Evolutionary conservation across 164 flowering plant genomes (phyloP), one percentile per base, ranked within the genome.

Genomic region (Berberis thunbergii): DNA sequence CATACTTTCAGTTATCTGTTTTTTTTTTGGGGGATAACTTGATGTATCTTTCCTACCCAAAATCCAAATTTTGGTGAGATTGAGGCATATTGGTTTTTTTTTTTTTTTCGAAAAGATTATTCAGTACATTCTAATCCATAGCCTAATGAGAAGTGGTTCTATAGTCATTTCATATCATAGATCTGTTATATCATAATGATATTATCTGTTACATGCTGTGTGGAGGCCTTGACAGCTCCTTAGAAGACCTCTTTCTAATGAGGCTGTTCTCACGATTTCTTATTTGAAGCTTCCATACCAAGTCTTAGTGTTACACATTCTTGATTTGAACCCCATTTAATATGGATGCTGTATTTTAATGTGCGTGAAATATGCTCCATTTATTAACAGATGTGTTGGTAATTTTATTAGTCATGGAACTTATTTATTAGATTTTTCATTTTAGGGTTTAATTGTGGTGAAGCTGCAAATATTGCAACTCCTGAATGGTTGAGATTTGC

Each of bases 401-500:
- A 46, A 50, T 58, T 66, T 58, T 61, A 46, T 3, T 50, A 50
- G 11, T 46, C 6, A 1, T 41, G n/a, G 2, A 7, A 38, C 38
- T 41, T 46, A n/a, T 64, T 65, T 7, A 43, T 57, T 60, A 62
- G 45, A 50, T 58, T 66, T n/a, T 61, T 45, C 3, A 13, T 39
- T 60, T 45, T 63, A 94, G 99, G 99, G 43, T 94, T 91, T 72
- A 94, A 94, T 62, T 85, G 87, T 78, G 99, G 94, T 38, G 99
- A 95, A 83, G 99, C 99, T 57, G 80, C 99, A 67, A 95, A 95
- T 68, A 89, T 95, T 81, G 99, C 99, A 7, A 95, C 99, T 62
- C 99, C 99, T 57, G 97, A 80, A 79, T 95, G 99, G 99, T 75
- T 95, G 77, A 82, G 64, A 43, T 76, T 89, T 73, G 99, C 99